A percentile compares a stretch with the other conserved stretches of the same genome.
Conservation (phyloP, 1,139 yeast species). For the Hyphopichia burtonii region DNA sequence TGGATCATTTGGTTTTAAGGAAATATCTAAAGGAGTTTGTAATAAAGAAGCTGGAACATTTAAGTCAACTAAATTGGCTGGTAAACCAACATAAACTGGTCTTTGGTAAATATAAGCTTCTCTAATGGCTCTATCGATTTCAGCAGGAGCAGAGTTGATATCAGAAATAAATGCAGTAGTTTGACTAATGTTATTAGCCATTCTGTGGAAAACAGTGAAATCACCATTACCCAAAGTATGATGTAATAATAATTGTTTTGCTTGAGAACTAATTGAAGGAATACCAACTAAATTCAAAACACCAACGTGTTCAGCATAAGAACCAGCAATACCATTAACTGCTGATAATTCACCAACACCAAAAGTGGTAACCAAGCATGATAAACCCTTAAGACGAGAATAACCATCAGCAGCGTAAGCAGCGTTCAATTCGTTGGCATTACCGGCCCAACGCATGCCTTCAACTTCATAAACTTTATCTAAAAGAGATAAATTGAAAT, state of each 20-base stretch:
- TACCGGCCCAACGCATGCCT: slow-evolving; percentile 42
- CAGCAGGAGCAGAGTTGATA: slow-evolving; percentile 60
- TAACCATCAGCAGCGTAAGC: slow-evolving; percentile 47
- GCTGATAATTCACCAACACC: slow-evolving; percentile 45
- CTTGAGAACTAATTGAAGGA: slow-evolving; percentile 38
- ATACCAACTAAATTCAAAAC: slow-evolving; percentile 41
- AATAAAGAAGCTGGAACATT: slow-evolving; percentile 55
- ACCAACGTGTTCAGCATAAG: slow-evolving; percentile 45
- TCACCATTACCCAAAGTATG: slow-evolving; percentile 49
- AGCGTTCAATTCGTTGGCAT: slow-evolving; percentile 44
- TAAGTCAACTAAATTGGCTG: slow-evolving; percentile 76
- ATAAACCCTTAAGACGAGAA: slow-evolving; percentile 37
- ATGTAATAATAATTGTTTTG: slow-evolving; percentile 39
- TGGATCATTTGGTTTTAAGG: slow-evolving; percentile 59
- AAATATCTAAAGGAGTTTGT: slow-evolving; percentile 63
- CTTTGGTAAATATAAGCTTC: slow-evolving; percentile 71
- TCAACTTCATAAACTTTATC: slow-evolving; percentile 41
- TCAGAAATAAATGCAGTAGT: slow-evolving; percentile 66
- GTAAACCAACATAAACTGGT: slow-evolving; percentile 82
- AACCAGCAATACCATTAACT: slow-evolving; percentile 41
- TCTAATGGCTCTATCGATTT: slow-evolving; percentile 73
- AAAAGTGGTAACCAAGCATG: slow-evolving; percentile 40
- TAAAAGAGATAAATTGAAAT: slow-evolving; percentile 36
- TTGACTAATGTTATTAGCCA: slow-evolving; percentile 64
- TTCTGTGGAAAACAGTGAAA: slow-evolving; percentile 45